Percentiles rank a stretch among this genome's conserved stretches.
phyloP scores from a whole-genome alignment of 345 rosid genomes.

The Aethionema arabicum region DNA sequence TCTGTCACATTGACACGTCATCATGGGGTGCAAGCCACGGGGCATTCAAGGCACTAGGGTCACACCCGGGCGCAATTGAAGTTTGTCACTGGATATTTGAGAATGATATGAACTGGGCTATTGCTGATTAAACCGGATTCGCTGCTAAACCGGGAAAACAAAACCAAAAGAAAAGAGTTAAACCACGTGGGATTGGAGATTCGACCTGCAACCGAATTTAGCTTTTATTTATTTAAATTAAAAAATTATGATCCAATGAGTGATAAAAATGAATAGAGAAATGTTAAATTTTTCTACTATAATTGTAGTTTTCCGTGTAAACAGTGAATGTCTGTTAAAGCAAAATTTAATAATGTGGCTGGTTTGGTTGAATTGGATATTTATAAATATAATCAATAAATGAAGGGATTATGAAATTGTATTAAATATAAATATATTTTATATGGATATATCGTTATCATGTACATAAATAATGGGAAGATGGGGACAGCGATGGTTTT shows the following conservation, averaged over 20 bases:
- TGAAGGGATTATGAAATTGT: not conserved
- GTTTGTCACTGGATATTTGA: constrained; percentile 91
- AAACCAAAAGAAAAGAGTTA: not conserved
- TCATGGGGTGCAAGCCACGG: constrained; percentile 72
- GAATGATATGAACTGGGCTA: constrained; percentile 76
- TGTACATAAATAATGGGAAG: constrained; percentile 13
- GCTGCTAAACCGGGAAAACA: too few relatives aligned
- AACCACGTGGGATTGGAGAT: constrained; percentile 22
- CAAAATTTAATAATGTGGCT: constrained; percentile 27
- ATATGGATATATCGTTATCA: constrained; percentile 21
- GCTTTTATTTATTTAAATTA: not conserved
- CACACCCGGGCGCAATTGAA: constrained; percentile 69
- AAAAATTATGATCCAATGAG: constrained; percentile 22
- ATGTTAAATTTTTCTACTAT: constrained; percentile 31
- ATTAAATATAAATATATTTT: too few relatives aligned
- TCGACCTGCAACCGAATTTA: constrained; percentile 22
- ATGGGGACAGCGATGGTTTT: constrained; percentile 32
- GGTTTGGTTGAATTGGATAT: not conserved
- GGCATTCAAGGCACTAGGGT: constrained; percentile 66
- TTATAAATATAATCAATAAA: not conserved
- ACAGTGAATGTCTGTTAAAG: constrained; percentile 35
- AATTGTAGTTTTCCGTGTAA: constrained; percentile 23
- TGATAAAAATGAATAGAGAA: constrained; percentile 18
- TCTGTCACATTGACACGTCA: constrained; percentile 82
- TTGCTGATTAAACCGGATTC: constrained; percentile 38